phyloP scores from a whole-genome alignment of 192 early-diverging fungal species.

The Umbelopsis vinacea region DNA sequence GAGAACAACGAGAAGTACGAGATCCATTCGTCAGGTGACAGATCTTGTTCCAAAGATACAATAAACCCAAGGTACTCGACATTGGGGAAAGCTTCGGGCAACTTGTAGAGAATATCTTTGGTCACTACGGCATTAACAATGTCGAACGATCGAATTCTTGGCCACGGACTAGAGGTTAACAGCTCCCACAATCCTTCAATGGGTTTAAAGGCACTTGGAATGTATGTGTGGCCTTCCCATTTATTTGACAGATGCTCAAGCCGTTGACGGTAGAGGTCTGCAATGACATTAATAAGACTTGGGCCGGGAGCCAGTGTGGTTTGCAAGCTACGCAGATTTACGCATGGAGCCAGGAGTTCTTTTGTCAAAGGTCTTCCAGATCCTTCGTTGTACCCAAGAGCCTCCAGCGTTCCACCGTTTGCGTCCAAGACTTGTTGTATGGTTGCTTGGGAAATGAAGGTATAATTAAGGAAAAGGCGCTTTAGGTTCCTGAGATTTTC shows the following conservation, averaged over 20 bases:
- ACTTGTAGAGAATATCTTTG: background rate
- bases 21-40: slow-evolving; percentile 11
- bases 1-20: background rate
- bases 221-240: slow-evolving; percentile 15
- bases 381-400: slow-evolving; percentile 8
- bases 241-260: slow-evolving; percentile 9
- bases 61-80: slow-evolving; percentile 7
- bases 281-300: background rate
- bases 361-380: slow-evolving; percentile 3
- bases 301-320: background rate
- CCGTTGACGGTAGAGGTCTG: background rate
- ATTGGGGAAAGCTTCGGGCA: background rate
- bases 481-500: background rate
- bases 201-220: slow-evolving; percentile 3
- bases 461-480: slow-evolving; percentile 1
- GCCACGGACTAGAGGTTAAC: background rate
- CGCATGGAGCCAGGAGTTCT: background rate
- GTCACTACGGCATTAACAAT: slow-evolving; percentile 11
- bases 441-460: background rate
- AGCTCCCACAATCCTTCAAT: background rate
- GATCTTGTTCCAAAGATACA: background rate
- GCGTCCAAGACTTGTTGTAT: background rate
- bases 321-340: background rate
- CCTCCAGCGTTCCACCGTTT: background rate
- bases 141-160: background rate